A percentile compares a stretch with the other conserved stretches of the same genome.
phyloP scores from a whole-genome alignment of 2,329 filamentous ascomycete genomes.

The Colletotrichum sidae region DNA sequence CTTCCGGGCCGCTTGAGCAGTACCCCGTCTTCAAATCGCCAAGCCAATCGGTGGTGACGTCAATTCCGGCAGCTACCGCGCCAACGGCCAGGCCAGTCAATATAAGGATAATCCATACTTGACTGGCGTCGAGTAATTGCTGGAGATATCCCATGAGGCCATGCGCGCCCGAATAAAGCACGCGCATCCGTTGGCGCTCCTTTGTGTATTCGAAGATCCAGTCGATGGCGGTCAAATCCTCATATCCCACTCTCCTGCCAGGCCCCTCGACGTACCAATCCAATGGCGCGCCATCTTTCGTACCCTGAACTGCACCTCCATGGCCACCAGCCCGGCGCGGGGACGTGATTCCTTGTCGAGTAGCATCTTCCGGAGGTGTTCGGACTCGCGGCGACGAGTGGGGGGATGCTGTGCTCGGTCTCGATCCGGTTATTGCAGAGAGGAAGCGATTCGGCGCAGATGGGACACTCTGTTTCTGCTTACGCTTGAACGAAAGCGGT shows the following conservation, averaged over 20 bases:
- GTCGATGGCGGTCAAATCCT: constrained; percentile 96
- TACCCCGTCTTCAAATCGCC: constrained; percentile 92
- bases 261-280: constrained; percentile 95
- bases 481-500: constrained; percentile 78
- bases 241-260: constrained; percentile 91
- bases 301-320: constrained; percentile 29
- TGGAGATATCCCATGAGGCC: constrained; percentile 80
- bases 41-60: constrained; percentile 92
- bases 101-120: constrained; percentile 92
- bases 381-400: constrained; percentile 33
- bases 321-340: constrained; percentile 32
- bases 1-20: constrained; percentile 79
- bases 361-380: constrained; percentile 39
- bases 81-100: constrained; percentile 88
- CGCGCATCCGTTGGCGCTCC: constrained; percentile 87
- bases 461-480: constrained; percentile 63
- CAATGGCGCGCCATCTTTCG: constrained; percentile 61
- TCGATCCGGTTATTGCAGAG: constrained; percentile 58
- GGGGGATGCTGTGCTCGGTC: constrained; percentile 40
- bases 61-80: constrained; percentile 86
- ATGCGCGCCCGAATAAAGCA: constrained; percentile 75
- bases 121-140: constrained; percentile 83
- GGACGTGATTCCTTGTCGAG: constrained; percentile 39
- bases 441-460: constrained; percentile 61
- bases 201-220: constrained; percentile 99